These are phyloP conservation scores for Xylariaceae sp. DNA, from an alignment of 2,329 filamentous ascomycete genomes.

Conservation along the genomic window DNA sequence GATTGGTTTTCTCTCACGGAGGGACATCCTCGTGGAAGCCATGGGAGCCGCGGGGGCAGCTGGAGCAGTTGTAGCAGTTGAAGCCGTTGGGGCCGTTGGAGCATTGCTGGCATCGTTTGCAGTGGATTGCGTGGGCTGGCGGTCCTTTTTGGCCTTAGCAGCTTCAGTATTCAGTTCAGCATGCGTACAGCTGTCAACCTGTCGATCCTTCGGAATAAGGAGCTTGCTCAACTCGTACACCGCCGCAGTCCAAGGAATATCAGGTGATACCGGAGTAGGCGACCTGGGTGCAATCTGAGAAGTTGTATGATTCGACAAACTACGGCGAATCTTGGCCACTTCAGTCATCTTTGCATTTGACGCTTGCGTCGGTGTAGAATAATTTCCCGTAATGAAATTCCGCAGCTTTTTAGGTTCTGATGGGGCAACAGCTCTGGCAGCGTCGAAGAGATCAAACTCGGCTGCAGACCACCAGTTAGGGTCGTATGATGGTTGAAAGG, in stretches of 20 bases:
- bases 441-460: constrained; percentile 67
- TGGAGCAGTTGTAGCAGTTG: too few species aligned
- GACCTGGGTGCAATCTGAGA: constrained; percentile 39
- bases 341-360: constrained; percentile 77
- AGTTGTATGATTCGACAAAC: constrained; percentile 51
- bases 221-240: constrained; percentile 76
- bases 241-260: constrained; percentile 82
- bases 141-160: constrained; percentile 59
- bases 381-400: constrained; percentile 61
- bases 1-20: constrained; percentile 64
- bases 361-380: constrained; percentile 81
- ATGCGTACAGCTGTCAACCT: constrained; percentile 69
- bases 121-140: constrained; percentile 50
- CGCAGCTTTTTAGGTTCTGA: constrained; percentile 52
- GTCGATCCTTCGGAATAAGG: constrained; percentile 70
- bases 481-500: constrained; percentile 51
- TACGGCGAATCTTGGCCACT: constrained; percentile 61
- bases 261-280: constrained; percentile 67
- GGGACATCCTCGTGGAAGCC: constrained; percentile 61
- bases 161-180: constrained; percentile 75
- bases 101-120: constrained; percentile 32
- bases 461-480: constrained; percentile 65
- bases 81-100: constrained; percentile 29
- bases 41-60: constrained; percentile 29
- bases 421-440: constrained; percentile 48